Evolutionary conservation across 2,329 filamentous ascomycete species (phyloP).

Genomic region (Cladophialophora chaetospira): DNA sequence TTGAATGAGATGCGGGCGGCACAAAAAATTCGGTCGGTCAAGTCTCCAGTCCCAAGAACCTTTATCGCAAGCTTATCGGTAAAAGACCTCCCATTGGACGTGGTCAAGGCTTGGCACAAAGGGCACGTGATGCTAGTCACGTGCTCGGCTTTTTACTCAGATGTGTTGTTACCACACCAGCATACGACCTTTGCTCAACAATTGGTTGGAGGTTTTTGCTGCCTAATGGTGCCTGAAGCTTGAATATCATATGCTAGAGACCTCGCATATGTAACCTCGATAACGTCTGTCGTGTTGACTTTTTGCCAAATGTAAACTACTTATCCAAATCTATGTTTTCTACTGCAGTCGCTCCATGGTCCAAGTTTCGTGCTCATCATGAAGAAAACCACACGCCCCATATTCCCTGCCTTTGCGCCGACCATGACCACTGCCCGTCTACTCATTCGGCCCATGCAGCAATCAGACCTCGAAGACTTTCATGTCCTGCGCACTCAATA

Average conservation of each 20-base stretch:
- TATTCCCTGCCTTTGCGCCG: conserved; percentile 38
- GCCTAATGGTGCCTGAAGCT: not conserved
- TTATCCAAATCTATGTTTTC: not conserved
- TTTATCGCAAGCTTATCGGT: no score
- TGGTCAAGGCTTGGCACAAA: no score
- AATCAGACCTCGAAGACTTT: conserved; percentile 55
- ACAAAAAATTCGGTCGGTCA: conserved; percentile 25
- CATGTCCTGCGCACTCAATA: conserved; percentile 58
- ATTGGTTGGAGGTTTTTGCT: not conserved
- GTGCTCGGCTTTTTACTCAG: no score
- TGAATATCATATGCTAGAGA: not conserved
- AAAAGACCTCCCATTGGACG: no score
- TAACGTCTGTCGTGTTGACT: no score
- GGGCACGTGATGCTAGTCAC: no score
- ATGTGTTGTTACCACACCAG: no score
- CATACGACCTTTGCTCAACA: no score
- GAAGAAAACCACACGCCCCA: conserved; percentile 55
- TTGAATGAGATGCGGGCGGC: conserved; percentile 3
- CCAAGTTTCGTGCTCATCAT: no score
- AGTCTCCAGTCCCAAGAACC: no score
- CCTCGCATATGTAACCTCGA: not conserved
- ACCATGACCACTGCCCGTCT: conserved; percentile 57
- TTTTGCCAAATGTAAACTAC: no score
- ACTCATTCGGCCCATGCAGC: conserved; percentile 53
- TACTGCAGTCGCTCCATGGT: no score